phyloP scores from a whole-genome alignment of 805 yeast genomes.

The Kuraishia ogatae region DNA sequence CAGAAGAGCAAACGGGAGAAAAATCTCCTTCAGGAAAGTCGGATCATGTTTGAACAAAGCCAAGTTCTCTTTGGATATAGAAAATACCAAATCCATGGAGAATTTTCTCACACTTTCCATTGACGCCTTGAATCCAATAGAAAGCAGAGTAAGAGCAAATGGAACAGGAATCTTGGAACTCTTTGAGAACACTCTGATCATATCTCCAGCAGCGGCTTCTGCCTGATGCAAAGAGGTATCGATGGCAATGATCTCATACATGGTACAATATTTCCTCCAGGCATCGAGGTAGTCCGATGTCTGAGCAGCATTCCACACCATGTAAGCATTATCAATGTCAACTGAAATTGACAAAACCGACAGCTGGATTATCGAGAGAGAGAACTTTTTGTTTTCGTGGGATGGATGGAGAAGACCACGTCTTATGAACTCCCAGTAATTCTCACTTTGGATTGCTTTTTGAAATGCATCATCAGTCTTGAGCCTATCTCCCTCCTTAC shows the following conservation, averaged over 20 bases:
- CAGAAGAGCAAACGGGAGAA: constrained; percentile 52
- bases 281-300: constrained; percentile 28
- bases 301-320: constrained; percentile 33
- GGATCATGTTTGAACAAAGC: constrained; percentile 32
- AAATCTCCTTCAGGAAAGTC: constrained; percentile 30
- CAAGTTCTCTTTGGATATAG: constrained; percentile 38
- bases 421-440: constrained; percentile 54
- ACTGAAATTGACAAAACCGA: constrained; percentile 39
- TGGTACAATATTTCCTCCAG: constrained; percentile 69
- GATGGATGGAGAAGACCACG: constrained; percentile 41
- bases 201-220: constrained; percentile 63
- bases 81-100: constrained; percentile 45
- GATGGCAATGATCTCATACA: constrained; percentile 73
- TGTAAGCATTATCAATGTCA: constrained; percentile 25
- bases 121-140: constrained; percentile 68
- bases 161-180: constrained; percentile 47
- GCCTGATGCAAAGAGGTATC: constrained; percentile 86
- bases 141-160: constrained; percentile 68
- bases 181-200: constrained; percentile 41
- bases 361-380: constrained; percentile 54
- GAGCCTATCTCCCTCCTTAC: neutral
- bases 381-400: constrained; percentile 65
- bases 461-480: constrained; percentile 18
- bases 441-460: constrained; percentile 15
- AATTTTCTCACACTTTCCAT: constrained; percentile 71